A percentile compares a stretch with the other conserved stretches of the same genome.
Evolutionary conservation across 768 basidiomycete species (phyloP).

Genomic region (Agrocybe pediades): DNA sequence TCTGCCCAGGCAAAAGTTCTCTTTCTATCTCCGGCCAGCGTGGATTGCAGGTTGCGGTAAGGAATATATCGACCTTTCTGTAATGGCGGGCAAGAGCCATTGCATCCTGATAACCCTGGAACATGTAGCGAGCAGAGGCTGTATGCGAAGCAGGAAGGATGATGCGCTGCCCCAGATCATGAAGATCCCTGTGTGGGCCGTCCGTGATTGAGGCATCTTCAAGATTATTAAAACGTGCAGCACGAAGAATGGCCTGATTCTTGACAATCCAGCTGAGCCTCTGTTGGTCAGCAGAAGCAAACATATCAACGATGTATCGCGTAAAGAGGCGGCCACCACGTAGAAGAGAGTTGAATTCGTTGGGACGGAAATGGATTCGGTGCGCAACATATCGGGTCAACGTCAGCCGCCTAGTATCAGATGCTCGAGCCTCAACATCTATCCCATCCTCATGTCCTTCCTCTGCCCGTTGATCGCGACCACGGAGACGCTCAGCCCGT

Average conservation of each 20-base stretch:
- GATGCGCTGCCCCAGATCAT: conserved; percentile 29
- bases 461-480: conserved; percentile 9
- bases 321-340: conserved; percentile 38
- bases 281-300: conserved; percentile 35
- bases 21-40: background rate
- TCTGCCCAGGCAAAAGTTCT: conserved; percentile 10
- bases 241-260: conserved; percentile 33
- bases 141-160: conserved; percentile 33
- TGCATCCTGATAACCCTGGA: conserved; percentile 41
- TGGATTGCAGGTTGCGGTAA: conserved; percentile 53
- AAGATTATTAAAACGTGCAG: conserved; percentile 32
- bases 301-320: conserved; percentile 39
- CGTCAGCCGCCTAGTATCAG: conserved; percentile 22
- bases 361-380: conserved; percentile 25
- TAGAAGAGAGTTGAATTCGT: conserved; percentile 31
- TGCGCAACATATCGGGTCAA: conserved; percentile 33
- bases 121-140: conserved; percentile 38
- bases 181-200: conserved; percentile 22
- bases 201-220: conserved; percentile 22
- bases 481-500: background rate
- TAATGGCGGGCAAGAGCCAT: conserved; percentile 40
- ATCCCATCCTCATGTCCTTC: conserved; percentile 12
- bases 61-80: conserved; percentile 40
- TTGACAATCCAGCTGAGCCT: conserved; percentile 30
- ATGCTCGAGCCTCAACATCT: conserved; percentile 11